Base-by-base conservation (phyloP, 2,329 filamentous ascomycete genomes). In the Botrytis fragariae region DNA sequence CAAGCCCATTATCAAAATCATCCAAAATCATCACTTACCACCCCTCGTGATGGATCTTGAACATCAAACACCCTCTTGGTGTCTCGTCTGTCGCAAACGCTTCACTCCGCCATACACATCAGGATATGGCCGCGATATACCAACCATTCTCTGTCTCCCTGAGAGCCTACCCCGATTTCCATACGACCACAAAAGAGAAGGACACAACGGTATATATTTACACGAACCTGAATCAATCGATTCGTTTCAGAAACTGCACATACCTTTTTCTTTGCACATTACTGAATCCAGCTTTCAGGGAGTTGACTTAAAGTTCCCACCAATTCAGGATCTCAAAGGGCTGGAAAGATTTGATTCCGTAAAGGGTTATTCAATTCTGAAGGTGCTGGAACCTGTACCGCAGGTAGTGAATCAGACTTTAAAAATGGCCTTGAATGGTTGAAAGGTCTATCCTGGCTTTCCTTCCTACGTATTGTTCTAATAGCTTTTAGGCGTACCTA, bases 201-300 rank as follows among this genome's bases (percentile, higher is more conserved):
- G 18, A 16, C 63, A 65, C 2, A 25, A 37, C 22, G 29, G 62
- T 8, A 65, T 65, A 48, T 48, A 48, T 32, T 9, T 5, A 4
- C 22, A 25, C 32, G 2, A 1, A 2, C 22, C 22, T 7, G 16
- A 5, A 18, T 0, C 32, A 37, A 10, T 0, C 1, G 29, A 37
- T 29, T 16, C 1, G 2, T 54, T 8, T 29, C 14, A 5, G 1
- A 6, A 14, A 16, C n/a, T 29, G 25, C 7, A 29, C 3, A 16
- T 8, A 18, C 25, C n/a, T 57, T 8, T 18, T n/a, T 2, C n/a
- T 6, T 18, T 8, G 51, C 6, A 18, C 18, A n/a, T 16, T 57
- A 29, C 3, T 9, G n/a, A 4, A 3, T 29, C 6, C 51, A 8
- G 8, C 3, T 18, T 32, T 12, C 6, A 18, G 5, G n/a, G 0